Base-by-base conservation (phyloP, 2,329 filamentous ascomycete species). In the Xylariaceae sp. region DNA sequence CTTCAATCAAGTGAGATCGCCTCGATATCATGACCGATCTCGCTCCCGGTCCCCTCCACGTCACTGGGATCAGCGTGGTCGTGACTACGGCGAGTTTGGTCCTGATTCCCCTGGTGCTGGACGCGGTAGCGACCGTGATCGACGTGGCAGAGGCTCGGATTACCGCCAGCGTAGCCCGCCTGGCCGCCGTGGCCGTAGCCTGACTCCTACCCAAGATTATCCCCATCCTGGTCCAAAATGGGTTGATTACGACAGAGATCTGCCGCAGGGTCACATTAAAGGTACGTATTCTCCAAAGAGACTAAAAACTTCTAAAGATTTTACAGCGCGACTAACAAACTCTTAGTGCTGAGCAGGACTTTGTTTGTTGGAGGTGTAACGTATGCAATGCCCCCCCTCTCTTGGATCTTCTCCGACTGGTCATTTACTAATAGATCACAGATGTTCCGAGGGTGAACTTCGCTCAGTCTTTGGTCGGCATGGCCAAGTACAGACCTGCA, bases 341-440 rank as follows among this genome's bases (percentile, higher is more conserved):
- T 26, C 55, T 34, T 53, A 79, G 94, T 99, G 31, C 78, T 95
- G 56, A 97, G 92, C 72, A 85, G 94, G 65, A 99, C 94, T 11
- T 80, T 99, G 9, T 99, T 99, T 70, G 91, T 99, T 65, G 94
- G 94, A 61, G 94, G 94, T 68, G 94, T 96, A 60, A 95, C 86
- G 80, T 89, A 79, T 82, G 86, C 83, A 27, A 55, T 39, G 19
- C 19, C 19, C 19, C 19, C 19, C 19, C 40, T 55, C n/a, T 35
- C 5, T 51, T 30, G 30, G 29, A 12, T 44, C 43, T 31, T 44
- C 53, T 47, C 46, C 48, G 44, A 39, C 52, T 53, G 47, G 55
- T 52, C 42, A 51, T 65, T 72, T 62, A 73, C 64, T 62, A 57
- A 67, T 55, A 19, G 51, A 46, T 29, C 50, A 31, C 59, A 88